Evolutionary conservation across 805 yeast species (phyloP), one percentile per base, ranked within the genome.

Genomic region (Saturnispora diversa): DNA sequence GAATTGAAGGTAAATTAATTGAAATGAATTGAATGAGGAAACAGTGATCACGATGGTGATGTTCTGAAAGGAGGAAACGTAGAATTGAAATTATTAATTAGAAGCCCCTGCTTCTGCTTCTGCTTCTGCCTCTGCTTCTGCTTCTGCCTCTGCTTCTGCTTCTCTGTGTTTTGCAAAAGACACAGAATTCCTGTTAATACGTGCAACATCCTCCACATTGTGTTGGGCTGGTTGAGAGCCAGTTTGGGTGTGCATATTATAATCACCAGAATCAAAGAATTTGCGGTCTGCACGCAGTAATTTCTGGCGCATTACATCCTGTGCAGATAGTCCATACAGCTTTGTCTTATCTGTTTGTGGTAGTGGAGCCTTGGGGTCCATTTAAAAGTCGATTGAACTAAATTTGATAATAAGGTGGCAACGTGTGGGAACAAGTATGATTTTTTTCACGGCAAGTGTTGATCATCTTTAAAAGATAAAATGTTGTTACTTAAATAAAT

Each of bases 221-320:
- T 32, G 35, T 21, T 39, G 42, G 5, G 42, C 42, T 12, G 42
- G 42, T 16, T 32, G 37, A 3, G 42, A 31, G 13, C 42, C 42
- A 23, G 42, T 39, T 19, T 39, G 42, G 5, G 37, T 39, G 23
- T 39, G 42, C 42, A 39, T 39, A 21, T 39, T 39, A 23, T 39
- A 39, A 16, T 39, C 42, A 8, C 42, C 42, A 11, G 42, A 39
- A 31, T 39, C 42, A 17, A 39, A 39, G 37, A 39, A 39, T 26
- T 32, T 31, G 13, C 42, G 36, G 37, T 39, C 42, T 9, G 42
- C 42, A 15, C 34, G 26, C 42, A 39, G 21, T 6, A 39, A 24
- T 37, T 39, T 39, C 30, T 39, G 42, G 20, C 37, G 36, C 42
- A 39, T 39, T 11, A 39, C 42, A 8, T 39, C 42, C n/a, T 25